Evolutionary conservation across 2,329 filamentous ascomycete species (phyloP), one percentile per base, ranked within the genome.

Genomic region (Periglandula ipomoeae): DNA sequence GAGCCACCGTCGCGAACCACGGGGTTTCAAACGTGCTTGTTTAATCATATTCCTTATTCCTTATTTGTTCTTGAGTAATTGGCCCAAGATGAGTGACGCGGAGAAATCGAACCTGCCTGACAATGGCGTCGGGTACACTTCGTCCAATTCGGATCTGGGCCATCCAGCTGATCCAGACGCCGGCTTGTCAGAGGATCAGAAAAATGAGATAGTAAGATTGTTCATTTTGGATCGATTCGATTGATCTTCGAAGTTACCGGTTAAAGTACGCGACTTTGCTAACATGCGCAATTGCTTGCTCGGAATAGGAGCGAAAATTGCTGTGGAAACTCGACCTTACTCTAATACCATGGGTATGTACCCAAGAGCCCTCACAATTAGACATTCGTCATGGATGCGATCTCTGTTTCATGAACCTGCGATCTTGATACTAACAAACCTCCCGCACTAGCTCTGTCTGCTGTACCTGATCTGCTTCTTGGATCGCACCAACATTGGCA

Each of bases 401-500:
- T 20, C 19, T 22, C 10, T 6, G 35, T 19, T 17, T 39, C 8
- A 3, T 1, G n/a, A n/a, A n/a, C 13, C 17, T 19, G 20, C 13
- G 19, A 20, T 39, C 41, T 11, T 20, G 15, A 11, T 10, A 17
- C 43, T 35, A 17, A 22, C 8, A 45, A 49, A 56, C 38, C 37
- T 27, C 19, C 46, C 11, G n/a, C 17, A 11, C 11, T 20, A 74
- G 75, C 76, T 88, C 11, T 84, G 80, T 50, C 70, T 88, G 43
- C 73, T 89, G 30, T 89, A 89, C 58, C 73, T 90, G 2, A 74
- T 88, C 46, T 84, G 82, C 52, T 89, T 89, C 62, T 74, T 89
- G 39, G 81, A 85, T 59, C 74, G 84, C 13, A 89, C 87, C 23
- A 91, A 93, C 58, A 87, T 90, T 51, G 87, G 87, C 40, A 76